Evolutionary conservation across 257 asterid genomes (phyloP), one percentile per base, ranked within the genome.

Genomic region (Nicotiana undulata): DNA sequence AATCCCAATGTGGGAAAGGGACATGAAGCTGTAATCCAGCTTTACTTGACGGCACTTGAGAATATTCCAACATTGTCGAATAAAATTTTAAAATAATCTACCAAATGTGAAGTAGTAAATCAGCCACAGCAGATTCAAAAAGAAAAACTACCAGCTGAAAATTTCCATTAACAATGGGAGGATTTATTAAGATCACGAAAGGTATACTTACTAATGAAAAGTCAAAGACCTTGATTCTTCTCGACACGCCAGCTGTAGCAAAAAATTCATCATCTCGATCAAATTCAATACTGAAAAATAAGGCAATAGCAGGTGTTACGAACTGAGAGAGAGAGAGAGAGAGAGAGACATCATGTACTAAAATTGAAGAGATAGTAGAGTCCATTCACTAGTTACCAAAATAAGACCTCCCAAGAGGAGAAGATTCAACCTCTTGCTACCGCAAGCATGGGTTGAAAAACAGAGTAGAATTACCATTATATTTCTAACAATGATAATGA

Each of bases 211-310:
- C 97, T 6, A 92, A 86, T 81, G 92, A 80, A 81, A 86, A 92
- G 81, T 92, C 94, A 58, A 89, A 92, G 89, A 92, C 86, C 86
- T 90, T 92, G 81, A 92, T 88, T 16, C 94, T 87, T 63, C 94
- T 90, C 52, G 97, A 90, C 75, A 92, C 94, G 75, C 97, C 97
- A 77, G 93, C 97, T 16, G 94, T 92, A 82, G 97, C 97, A 83
- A 92, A 92, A 83, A 92, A 86, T 84, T 92, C 94, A 84, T 89
- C 94, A 78, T 92, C 97, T 86, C 97, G 90, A 64, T 92, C 94
- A 83, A 92, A 92, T 80, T 92, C 97, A 79, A 92, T 90, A 82
- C 97, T 92, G 97, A 88, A 82, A 85, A 37, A 34, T 32, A 80
- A 83, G 61, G 72, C 77, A 79, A 58, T 64, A 66, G 56, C 5